Evolutionary conservation across 202 grass and related monocot species (phyloP).

Genomic region (Setaria italica): DNA sequence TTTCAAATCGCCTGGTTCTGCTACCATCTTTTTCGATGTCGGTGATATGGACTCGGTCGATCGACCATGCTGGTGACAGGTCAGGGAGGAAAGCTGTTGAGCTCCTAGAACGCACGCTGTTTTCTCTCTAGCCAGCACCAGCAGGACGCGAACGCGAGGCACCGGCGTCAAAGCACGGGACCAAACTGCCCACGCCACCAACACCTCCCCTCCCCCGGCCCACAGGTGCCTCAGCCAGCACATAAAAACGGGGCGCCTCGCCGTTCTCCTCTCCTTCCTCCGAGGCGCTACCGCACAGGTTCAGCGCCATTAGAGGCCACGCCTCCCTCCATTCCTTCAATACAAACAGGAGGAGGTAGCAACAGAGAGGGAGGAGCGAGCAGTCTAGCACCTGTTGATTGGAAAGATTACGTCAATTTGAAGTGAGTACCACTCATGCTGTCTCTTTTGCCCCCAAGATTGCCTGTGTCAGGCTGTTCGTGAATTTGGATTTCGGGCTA

Average conservation of each 20-base stretch:
- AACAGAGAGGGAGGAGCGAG: constrained; percentile 10
- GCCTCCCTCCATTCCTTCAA: neutral
- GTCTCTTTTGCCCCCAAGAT: neutral
- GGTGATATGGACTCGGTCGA: constrained; percentile 24
- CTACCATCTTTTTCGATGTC: constrained; percentile 17
- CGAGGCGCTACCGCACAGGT: neutral
- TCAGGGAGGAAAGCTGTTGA: constrained; percentile 27
- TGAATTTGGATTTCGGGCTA: neutral
- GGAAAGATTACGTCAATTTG: neutral
- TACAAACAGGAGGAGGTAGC: neutral
- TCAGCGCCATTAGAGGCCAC: constrained; percentile 6
- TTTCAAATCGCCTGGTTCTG: neutral
- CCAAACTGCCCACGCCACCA: constrained; percentile 41
- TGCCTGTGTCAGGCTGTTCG: neutral
- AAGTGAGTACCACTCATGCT: constrained; percentile 39
- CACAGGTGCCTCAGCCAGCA: constrained; percentile 2
- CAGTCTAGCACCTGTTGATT: neutral
- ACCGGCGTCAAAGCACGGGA: constrained; percentile 37
- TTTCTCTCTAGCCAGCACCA: constrained; percentile 1
- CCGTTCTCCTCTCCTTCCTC: constrained; percentile 47
- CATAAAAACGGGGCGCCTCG: constrained; percentile 33
- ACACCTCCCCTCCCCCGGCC: constrained; percentile 27
- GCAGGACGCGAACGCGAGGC: constrained; percentile 18
- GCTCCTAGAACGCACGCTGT: neutral
- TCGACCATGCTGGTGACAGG: constrained; percentile 10